Evolutionary conservation across 2,329 filamentous ascomycete genomes (phyloP).

Genomic region (Fusarium sp.): DNA sequence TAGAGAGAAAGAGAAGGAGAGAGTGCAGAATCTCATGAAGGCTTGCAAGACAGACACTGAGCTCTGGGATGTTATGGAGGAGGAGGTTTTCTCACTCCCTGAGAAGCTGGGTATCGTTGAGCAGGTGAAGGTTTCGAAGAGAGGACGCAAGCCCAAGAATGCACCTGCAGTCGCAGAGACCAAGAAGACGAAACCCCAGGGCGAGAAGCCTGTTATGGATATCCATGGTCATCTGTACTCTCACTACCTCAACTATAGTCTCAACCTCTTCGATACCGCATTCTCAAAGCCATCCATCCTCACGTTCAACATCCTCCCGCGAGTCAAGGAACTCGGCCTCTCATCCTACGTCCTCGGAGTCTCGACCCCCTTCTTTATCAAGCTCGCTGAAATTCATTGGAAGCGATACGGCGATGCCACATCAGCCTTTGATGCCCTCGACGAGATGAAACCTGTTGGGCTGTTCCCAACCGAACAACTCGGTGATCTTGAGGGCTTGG

Average conservation of each 20-base stretch:
- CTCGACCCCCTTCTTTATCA: conserved; percentile 76
- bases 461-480: conserved; percentile 63
- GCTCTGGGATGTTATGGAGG: conserved; percentile 74
- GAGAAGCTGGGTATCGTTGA: conserved; percentile 64
- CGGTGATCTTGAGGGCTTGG: conserved; percentile 31
- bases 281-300: conserved; percentile 70
- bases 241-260: conserved; percentile 66
- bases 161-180: conserved; percentile 12
- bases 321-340: conserved; percentile 74
- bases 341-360: conserved; percentile 78
- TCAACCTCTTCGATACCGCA: conserved; percentile 65
- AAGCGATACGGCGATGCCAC: conserved; percentile 67
- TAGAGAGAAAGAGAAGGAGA: conserved; percentile 58
- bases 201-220: conserved; percentile 58
- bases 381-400: conserved; percentile 72
- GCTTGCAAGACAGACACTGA: conserved; percentile 69
- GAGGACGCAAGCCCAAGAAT: conserved; percentile 23
- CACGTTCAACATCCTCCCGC: conserved; percentile 70
- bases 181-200: neutral
- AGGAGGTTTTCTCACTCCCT: conserved; percentile 73
- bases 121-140: neutral
- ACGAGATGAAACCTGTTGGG: conserved; percentile 74
- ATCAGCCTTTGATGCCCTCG: conserved; percentile 65
- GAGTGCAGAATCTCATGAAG: conserved; percentile 66
- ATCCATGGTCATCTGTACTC: conserved; percentile 74